Base-by-base conservation (phyloP, 2,329 filamentous ascomycete species). In the Aspergillus sp. region DNA sequence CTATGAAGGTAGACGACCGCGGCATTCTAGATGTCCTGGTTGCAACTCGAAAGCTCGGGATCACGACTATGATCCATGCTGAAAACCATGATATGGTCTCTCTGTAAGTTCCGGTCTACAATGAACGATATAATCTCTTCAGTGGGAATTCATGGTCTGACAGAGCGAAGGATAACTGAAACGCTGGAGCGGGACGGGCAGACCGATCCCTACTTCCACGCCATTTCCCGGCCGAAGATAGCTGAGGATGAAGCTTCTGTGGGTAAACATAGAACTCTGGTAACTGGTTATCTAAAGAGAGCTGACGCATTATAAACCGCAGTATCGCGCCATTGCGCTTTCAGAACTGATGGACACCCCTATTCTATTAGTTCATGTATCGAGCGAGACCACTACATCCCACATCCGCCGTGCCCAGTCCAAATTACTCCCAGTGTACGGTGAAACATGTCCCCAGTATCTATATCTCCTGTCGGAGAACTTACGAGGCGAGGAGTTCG, bases 361-460 rank as follows among this genome's bases (percentile, higher is more conserved):
- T 0, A 80, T 84, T 48, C 66, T 84, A 39, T 76, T 84, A 33
- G 82, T 84, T 40, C 82, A 84, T 64, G 77, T 84, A 19, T 37
- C 15, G 15, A 15, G 6, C 1, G 11, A 21, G 11, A 21, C 23
- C 2, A 37, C 48, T 6, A n/a, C 48, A 15, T 15, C 6, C 3
- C 19, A 17, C 19, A 35, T 51, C 6, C 48, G 48, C 8, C 14
- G 15, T 5, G 48, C 48, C 14, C 48, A 51, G 35, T 24, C 48
- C 8, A 66, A 75, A 3, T 76, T 79, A 0, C 72, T 84, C 9
- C 82, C 83, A 0, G 75, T 85, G 21, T 80, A 82, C 60, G 83
- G 80, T 2, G 82, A 85, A 67, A 86, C 83, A 1, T 85, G 83
- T 64, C 83, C 83, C 3, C 83, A 85, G 56, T 85, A 86, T 61